Evolutionary conservation across 2,329 filamentous ascomycete genomes (phyloP), one percentile per base, ranked within the genome.

Genomic region (Fusarium sp.): DNA sequence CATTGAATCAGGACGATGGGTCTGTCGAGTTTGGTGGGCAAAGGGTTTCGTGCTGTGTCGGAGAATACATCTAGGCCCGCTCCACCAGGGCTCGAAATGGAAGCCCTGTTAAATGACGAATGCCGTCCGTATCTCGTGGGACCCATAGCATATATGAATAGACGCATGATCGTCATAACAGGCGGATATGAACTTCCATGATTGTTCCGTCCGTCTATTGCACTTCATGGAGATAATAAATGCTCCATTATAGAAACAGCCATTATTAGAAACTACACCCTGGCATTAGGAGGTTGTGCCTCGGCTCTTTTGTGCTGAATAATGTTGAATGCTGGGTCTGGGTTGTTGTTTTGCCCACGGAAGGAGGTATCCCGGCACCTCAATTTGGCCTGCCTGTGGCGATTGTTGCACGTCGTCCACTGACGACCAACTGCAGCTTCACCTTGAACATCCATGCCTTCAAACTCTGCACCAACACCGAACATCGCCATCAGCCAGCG

Each of bases 101-200:
- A 25, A 30, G 23, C 34, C 34, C 25, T 58, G 56, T 39, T n/a
- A 59, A 59, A 41, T 39, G 56, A 30, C 34, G 56, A 41, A 59
- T 59, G 56, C 56, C 56, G 56, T 59, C 30, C 20, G 10, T 41
- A 11, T 41, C 37, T 41, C 37, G n/a, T n/a, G 56, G 23, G 56
- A 41, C 56, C 56, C 56, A 41, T 41, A 9, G 25, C 45, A 27
- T 32, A 60, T 14, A 60, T 45, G 57, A 43, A 60, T 60, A 45
- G 57, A 60, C 18, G 62, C 60, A 68, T 60, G 67, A 74, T 73
- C 71, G 59, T 70, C 71, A 68, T 71, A 71, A 67, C 73, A 59
- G 63, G 67, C 59, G 62, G 57, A 63, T 35, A 67, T 61, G 43
- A 70, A 56, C 23, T 50, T 64, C 48, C 61, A 58, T 50, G 48